Conservation (phyloP, 257 asterid species). For the Perilla frutescens region DNA sequence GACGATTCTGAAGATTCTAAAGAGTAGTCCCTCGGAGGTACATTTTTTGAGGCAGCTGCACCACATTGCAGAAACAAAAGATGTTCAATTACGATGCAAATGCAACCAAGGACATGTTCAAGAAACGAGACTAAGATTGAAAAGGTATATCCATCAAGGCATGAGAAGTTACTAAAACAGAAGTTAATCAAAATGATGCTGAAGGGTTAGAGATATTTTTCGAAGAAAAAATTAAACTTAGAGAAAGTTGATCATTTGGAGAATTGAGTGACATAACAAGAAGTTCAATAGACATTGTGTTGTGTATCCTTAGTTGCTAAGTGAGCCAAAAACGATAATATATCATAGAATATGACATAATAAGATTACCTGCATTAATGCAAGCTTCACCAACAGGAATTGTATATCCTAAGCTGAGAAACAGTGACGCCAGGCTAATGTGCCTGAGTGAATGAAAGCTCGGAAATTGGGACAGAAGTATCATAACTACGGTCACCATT, state of each 20-base stretch:
- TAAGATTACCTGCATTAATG: constrained; percentile 65
- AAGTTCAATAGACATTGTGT: too few species aligned
- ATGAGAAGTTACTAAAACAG: not conserved
- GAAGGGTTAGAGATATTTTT: too few species aligned
- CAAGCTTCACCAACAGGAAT: constrained; percentile 92
- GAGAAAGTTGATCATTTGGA: too few species aligned
- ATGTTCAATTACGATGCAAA: constrained; percentile 15
- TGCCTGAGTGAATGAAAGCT: constrained; percentile 97
- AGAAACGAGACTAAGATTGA: not conserved
- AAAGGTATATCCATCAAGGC: not conserved
- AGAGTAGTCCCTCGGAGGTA: constrained; percentile 80
- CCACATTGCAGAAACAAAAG: constrained; percentile 8
- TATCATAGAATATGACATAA: not conserved
- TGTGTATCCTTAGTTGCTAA: too few species aligned
- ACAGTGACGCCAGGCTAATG: constrained; percentile 72
- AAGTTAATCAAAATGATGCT: not conserved
- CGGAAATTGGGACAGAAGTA: constrained; percentile 88
- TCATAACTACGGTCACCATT: constrained; percentile 84
- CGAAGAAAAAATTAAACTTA: too few species aligned
- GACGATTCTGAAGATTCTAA: constrained; percentile 65
- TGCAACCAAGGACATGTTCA: not conserved
- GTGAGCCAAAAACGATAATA: not conserved
- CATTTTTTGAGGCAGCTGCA: constrained; percentile 69
- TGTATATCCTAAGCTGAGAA: constrained; percentile 84
- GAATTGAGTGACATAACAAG: not conserved